Evolutionary conservation across 352 stramenopile species (phyloP).

Genomic region (Pythium periplocum): DNA sequence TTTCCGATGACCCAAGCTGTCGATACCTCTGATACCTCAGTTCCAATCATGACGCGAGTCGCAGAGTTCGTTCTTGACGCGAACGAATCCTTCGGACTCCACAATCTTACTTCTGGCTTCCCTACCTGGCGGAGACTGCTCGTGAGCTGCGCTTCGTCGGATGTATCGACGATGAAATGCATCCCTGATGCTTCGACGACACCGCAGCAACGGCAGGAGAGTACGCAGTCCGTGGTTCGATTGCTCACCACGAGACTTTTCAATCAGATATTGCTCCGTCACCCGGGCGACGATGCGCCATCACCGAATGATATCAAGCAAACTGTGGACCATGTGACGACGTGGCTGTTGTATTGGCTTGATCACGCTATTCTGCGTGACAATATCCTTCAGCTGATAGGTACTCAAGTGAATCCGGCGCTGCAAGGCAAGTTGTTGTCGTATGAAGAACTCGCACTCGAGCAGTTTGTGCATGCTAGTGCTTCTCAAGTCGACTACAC

Average conservation of each 20-base stretch:
- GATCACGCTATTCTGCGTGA: slow-evolving; percentile 15
- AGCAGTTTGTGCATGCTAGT: slow-evolving; percentile 45
- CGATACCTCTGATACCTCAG: background rate
- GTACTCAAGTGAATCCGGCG: slow-evolving; percentile 4
- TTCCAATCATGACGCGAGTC: slow-evolving; percentile 5
- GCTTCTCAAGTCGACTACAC: slow-evolving; percentile 26
- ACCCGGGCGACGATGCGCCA: too few relatives aligned
- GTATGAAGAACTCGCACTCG: slow-evolving; percentile 16
- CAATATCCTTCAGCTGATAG: too few relatives aligned
- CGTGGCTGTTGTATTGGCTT: slow-evolving; percentile 36
- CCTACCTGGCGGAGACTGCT: slow-evolving; percentile 36
- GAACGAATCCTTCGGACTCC: slow-evolving; percentile 23
- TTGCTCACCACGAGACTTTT: too few relatives aligned
- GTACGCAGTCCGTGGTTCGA: too few relatives aligned
- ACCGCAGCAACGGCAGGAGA: too few relatives aligned
- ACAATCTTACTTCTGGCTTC: slow-evolving; percentile 28
- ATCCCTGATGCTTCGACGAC: background rate
- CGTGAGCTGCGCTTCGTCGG: slow-evolving; percentile 26
- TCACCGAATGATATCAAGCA: too few relatives aligned
- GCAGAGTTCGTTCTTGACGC: slow-evolving; percentile 12
- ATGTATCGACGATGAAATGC: slow-evolving; percentile 23
- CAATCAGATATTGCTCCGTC: too few relatives aligned
- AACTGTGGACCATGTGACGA: background rate
- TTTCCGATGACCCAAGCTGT: slow-evolving; percentile 8
- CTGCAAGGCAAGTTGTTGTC: background rate